Evolutionary conservation across 2,329 filamentous ascomycete species (phyloP), one percentile per base, ranked within the genome.

Genomic region (Exophiala oligosperma): DNA sequence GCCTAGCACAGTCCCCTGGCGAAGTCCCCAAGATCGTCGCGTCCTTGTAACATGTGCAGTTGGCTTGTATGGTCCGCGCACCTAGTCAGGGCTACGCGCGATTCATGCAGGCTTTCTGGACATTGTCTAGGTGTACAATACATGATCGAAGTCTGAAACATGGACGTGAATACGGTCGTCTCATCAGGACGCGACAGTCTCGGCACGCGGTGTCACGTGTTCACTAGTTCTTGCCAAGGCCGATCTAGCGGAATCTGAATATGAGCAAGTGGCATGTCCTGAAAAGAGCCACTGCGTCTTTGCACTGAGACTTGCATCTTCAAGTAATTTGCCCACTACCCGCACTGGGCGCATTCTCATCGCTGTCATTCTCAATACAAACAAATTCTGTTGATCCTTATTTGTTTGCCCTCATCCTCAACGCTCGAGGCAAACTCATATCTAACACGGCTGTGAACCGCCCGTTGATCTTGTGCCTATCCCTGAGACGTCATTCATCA

Each of bases 401-500:
- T 24, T 35, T 35, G 26, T 26, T 51, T 44, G 47, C 29, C 43
- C 49, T 52, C 23, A 41, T 12, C 24, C 44, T 11, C 49, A 57
- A 48, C 32, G 21, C 23, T 38, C 57, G 28, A 28, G 54, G 44
- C 28, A 5, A 47, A 29, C 40, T 46, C 38, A 23, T 54, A 26
- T 26, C 35, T 58, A 28, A 49, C 43, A 24, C 37, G 50, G 47
- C 35, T 26, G 28, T 17, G 21, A 37, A 43, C 26, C 21, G 23
- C 26, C 35, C 28, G 28, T 21, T 29, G 24, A 40, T n/a, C 40
- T 52, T 56, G 29, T 54, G 51, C 54, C 35, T 32, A 48, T 57
- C 52, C 50, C 51, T 46, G 52, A 68, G 68, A 67, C 68, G 59
- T 66, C 68, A 67, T 48, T 68, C 70, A 87, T 70, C 80, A 99